Evolutionary conservation across 2,329 filamentous ascomycete genomes (phyloP).

Genomic region (Colletotrichum acutatum): DNA sequence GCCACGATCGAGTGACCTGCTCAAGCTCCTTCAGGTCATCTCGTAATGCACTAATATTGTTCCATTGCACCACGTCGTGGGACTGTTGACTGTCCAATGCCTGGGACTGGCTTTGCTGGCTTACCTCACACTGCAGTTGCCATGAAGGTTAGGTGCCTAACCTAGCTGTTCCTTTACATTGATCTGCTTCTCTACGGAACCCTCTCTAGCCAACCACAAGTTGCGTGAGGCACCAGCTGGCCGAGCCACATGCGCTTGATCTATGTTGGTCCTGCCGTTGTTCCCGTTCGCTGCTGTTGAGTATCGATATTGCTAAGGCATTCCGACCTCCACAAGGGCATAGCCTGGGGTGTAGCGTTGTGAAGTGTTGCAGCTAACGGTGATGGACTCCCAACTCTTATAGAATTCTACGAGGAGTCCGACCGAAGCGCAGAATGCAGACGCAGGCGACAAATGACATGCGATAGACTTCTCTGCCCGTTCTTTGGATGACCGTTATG

Average conservation of each 20-base stretch:
- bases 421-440: background rate
- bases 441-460: background rate
- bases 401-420: background rate
- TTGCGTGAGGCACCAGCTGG: background rate
- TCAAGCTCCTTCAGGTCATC: background rate
- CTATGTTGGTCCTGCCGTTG: constrained; percentile 19
- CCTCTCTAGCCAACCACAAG: constrained; percentile 13
- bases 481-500: constrained; percentile 23
- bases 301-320: background rate
- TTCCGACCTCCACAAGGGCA: background rate
- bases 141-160: background rate
- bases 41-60: background rate
- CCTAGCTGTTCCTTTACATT: background rate
- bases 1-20: background rate
- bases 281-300: constrained; percentile 4
- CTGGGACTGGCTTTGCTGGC: no score
- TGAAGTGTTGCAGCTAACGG: background rate
- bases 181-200: constrained; percentile 1
- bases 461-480: background rate
- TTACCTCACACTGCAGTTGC: background rate
- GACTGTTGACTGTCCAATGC: background rate
- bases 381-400: background rate
- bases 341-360: background rate
- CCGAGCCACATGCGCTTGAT: constrained; percentile 1
- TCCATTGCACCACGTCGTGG: background rate